phyloP scores from a whole-genome alignment of 768 basidiomycete species.

The Kwoniella botswanensis region DNA sequence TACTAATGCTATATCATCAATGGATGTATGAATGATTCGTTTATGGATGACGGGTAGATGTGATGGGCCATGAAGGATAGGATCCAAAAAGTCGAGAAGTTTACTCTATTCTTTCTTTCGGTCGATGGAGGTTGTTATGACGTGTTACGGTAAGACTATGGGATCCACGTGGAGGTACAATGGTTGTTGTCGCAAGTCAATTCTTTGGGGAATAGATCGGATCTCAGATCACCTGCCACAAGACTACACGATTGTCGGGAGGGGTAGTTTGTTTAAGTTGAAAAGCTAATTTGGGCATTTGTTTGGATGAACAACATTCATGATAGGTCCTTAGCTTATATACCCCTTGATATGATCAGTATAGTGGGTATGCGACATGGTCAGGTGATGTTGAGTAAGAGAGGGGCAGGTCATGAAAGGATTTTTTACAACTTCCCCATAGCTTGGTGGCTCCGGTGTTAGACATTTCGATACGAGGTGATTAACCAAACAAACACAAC shows the following conservation, averaged over 20 bases:
- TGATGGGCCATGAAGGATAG: background rate
- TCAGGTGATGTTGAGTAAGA: background rate
- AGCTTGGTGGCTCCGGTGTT: background rate
- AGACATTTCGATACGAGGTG: background rate
- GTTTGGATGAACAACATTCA: background rate
- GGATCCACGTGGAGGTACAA: no score
- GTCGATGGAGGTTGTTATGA: background rate
- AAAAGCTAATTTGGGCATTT: background rate
- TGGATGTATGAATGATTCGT: background rate
- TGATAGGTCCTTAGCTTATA: background rate
- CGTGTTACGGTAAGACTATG: background rate
- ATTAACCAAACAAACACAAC: no score
- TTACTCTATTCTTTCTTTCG: background rate
- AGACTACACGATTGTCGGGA: background rate
- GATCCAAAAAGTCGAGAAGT: background rate
- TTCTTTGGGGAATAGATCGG: constrained; percentile 14
- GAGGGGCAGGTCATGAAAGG: background rate
- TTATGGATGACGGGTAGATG: background rate
- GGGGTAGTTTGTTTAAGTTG: background rate
- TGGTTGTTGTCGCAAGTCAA: background rate
- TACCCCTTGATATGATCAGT: background rate
- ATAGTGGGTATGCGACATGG: background rate
- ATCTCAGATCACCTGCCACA: background rate
- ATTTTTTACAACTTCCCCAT: background rate
- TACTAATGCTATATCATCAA: background rate